Conservation (phyloP, 2,329 filamentous ascomycete genomes). For the Talaromyces sp. region DNA sequence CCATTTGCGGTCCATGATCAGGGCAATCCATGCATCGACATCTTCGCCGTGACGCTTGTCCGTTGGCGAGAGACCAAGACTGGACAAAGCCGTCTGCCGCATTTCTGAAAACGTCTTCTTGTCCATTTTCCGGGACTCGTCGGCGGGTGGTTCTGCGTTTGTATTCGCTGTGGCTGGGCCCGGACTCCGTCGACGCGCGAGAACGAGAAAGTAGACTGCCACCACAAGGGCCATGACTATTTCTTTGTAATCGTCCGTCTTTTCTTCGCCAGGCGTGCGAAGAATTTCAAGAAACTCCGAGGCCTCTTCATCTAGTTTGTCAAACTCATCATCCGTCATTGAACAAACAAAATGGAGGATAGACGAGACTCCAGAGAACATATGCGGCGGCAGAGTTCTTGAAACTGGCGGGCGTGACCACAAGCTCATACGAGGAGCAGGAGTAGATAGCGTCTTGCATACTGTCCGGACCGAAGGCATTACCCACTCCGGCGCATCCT, state of each 20-base stretch:
- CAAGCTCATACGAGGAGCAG: slow-evolving; percentile 32
- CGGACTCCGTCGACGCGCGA: slow-evolving; percentile 46
- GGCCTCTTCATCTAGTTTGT: slow-evolving; percentile 33
- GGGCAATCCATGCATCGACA: slow-evolving; percentile 57
- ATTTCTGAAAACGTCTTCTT: slow-evolving; percentile 38
- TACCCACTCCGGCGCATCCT: slow-evolving; percentile 59
- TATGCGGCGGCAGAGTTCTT: slow-evolving; percentile 59
- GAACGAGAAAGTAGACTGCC: slow-evolving; percentile 40
- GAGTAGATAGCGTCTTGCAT: slow-evolving; percentile 56
- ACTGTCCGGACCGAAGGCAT: slow-evolving; percentile 62
- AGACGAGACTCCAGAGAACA: slow-evolving; percentile 65
- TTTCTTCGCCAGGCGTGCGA: slow-evolving; percentile 37
- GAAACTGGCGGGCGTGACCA: slow-evolving; percentile 34
- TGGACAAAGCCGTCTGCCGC: slow-evolving; percentile 32
- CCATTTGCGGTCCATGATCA: slow-evolving; percentile 47
- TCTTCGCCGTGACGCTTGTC: slow-evolving; percentile 41
- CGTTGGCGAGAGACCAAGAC: slow-evolving; percentile 35
- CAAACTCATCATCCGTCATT: slow-evolving; percentile 44
- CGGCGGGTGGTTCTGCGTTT: slow-evolving; percentile 3
- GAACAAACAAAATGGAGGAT: slow-evolving; percentile 46
- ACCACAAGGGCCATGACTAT: slow-evolving; percentile 34
- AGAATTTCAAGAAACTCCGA: slow-evolving; percentile 32
- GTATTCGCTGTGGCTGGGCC: neutral
- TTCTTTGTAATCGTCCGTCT: slow-evolving; percentile 38
- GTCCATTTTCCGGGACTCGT: slow-evolving; percentile 26